Percentiles rank a stretch among this genome's conserved stretches.
phyloP scores from a whole-genome alignment of 352 stramenopile species.

The Phytophthora niederhauseri region DNA sequence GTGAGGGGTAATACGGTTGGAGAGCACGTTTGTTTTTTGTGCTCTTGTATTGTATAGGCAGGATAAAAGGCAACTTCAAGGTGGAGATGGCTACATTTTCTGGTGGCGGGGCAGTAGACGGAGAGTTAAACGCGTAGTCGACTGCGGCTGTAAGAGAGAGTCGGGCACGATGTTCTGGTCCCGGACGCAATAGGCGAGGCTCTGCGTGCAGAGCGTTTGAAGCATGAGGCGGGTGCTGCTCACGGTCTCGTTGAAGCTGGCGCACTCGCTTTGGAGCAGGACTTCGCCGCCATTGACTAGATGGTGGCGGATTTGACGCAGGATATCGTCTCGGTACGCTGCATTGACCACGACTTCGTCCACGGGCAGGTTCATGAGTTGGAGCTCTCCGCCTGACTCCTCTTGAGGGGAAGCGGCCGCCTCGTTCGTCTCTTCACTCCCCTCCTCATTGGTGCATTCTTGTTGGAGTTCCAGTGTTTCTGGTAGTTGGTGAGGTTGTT shows the following conservation, averaged over 20 bases:
- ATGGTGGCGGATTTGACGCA: slow-evolving; percentile 41
- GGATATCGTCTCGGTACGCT: slow-evolving; percentile 34
- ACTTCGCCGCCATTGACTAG: slow-evolving; percentile 43
- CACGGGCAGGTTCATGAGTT: slow-evolving; percentile 22
- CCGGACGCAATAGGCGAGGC: slow-evolving; percentile 47
- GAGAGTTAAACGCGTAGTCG: slow-evolving; percentile 17
- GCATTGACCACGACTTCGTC: slow-evolving; percentile 18
- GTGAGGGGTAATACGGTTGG: not conserved
- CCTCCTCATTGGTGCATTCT: not conserved
- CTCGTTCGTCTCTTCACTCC: not conserved
- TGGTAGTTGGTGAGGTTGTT: no score
- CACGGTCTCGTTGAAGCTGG: not conserved
- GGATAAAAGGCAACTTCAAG: not conserved
- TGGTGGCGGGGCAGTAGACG: slow-evolving; percentile 16
- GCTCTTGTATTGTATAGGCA: not conserved
- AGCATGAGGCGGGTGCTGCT: slow-evolving; percentile 41
- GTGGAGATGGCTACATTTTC: not conserved
- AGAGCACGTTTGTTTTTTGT: not conserved
- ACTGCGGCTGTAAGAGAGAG: not conserved
- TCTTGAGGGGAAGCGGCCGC: not conserved
- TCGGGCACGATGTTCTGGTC: slow-evolving; percentile 55
- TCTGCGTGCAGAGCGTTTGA: slow-evolving; percentile 61
- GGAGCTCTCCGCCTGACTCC: not conserved
- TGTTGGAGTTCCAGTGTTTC: no score
- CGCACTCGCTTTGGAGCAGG: slow-evolving; percentile 27